These are phyloP conservation scores for Volutella citrinella DNA, from an alignment of 2,329 filamentous ascomycete genomes.

Conservation along the genomic window DNA sequence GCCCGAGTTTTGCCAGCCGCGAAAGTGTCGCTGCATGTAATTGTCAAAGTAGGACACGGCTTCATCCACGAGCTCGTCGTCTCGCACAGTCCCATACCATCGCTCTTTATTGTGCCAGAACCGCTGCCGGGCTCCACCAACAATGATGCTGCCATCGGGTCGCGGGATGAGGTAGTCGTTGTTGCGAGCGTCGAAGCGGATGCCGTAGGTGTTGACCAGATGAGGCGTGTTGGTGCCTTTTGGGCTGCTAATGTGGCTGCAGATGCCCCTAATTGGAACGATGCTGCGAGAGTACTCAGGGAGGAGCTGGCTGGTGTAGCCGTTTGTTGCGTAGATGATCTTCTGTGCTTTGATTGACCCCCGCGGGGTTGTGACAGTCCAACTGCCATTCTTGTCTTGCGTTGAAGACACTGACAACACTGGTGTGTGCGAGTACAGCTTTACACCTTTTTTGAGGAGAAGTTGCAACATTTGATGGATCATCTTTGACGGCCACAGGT, in stretches of 20 bases:
- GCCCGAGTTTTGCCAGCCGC: conserved; percentile 44
- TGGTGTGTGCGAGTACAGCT: conserved; percentile 12
- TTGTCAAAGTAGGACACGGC: conserved; percentile 43
- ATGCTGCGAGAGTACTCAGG: conserved; percentile 59
- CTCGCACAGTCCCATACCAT: conserved; percentile 47
- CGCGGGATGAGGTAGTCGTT: conserved; percentile 42
- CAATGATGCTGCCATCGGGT: conserved; percentile 36
- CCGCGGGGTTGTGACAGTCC: conserved; percentile 7
- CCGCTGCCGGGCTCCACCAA: conserved; percentile 27
- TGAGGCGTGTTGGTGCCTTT: conserved; percentile 14
- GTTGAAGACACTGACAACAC: conserved; percentile 9
- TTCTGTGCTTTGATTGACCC: conserved; percentile 51
- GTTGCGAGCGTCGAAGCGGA: conserved; percentile 16
- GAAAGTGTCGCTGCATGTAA: conserved; percentile 47
- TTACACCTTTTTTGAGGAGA: conserved; percentile 9
- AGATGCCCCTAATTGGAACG: conserved; percentile 55
- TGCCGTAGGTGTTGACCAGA: conserved; percentile 22
- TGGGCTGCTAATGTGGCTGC: conserved; percentile 26
- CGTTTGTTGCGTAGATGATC: conserved; percentile 65
- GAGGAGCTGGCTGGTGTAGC: conserved; percentile 59
- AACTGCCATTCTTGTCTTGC: background rate
- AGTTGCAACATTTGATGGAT: conserved; percentile 12
- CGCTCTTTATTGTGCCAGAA: conserved; percentile 31
- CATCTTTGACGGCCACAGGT: conserved; percentile 15
- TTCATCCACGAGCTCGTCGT: conserved; percentile 40